Evolutionary conservation across 768 basidiomycete species (phyloP), one percentile per base, ranked within the genome.

Genomic region (Lentinula aciculospora): DNA sequence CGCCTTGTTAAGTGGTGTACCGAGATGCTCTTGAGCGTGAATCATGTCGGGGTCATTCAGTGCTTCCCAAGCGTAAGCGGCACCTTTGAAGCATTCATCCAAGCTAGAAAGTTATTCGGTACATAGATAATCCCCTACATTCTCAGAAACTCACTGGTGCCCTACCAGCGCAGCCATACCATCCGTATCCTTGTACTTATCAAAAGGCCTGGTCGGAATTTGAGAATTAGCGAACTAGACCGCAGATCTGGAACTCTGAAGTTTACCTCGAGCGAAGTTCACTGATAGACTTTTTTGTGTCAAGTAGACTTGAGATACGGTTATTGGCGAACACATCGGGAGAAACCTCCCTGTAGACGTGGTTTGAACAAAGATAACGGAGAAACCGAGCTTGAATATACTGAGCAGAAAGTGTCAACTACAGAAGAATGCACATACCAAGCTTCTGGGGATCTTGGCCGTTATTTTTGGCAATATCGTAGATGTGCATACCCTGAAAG

Each of bases 241-340:
- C 10, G 10, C 5, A 4, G 4, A 62, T 60, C 48, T 65, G 21
- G 39, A 57, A 47, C 58, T 31, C 51, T 27, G 19, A 50, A 29
- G 23, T 42, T 27, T 56, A 39, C 23, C 31, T 39, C 29, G 45
- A 29, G 12, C 27, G 39, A 55, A 74, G 53, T 4, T 69, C 71
- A 46, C 61, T 57, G 34, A 59, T 63, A 7, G 66, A 49, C 57
- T 69, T 74, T 21, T 62, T 60, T 1, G 71, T 74, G 56, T 75
- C 75, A 19, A 76, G 47, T 37, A 66, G 53, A 7, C 69, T 67
- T 2, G 75, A 75, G 12, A 71, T 65, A 7, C 73, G 71, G 49
- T 71, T 78, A 57, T 75, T 71, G 1, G 72, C 66, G 56, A 74
- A 78, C 6, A 72, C 67, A 56, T 76, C 62, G 0, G 74, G 74